Percentiles rank a stretch among this genome's conserved stretches.
phyloP scores from a whole-genome alignment of 2,329 filamentous ascomycete species.

The Diaporthe velutina region DNA sequence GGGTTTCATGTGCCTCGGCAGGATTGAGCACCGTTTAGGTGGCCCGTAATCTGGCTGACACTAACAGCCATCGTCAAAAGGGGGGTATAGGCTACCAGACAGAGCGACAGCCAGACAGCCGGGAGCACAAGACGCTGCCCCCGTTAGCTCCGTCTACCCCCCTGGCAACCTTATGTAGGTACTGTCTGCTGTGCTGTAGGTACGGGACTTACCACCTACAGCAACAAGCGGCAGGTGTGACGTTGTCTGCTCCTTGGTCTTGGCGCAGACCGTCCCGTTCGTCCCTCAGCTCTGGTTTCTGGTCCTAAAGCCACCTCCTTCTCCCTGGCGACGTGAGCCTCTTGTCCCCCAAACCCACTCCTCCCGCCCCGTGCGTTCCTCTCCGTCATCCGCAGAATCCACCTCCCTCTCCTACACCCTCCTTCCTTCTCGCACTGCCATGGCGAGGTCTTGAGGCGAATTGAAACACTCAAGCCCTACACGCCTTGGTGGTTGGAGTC shows the following conservation, averaged over 20 bases:
- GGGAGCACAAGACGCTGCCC: background rate
- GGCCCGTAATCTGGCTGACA: constrained; percentile 25
- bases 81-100: background rate
- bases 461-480: constrained; percentile 16
- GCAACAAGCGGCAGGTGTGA: constrained; percentile 23
- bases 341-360: constrained; percentile 21
- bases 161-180: background rate
- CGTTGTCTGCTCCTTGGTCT: constrained; percentile 20
- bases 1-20: constrained; percentile 25
- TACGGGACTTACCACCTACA: background rate
- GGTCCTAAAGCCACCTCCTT: constrained; percentile 22
- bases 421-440: constrained; percentile 9
- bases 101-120: background rate
- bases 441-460: constrained; percentile 23
- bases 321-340: background rate
- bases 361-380: constrained; percentile 1
- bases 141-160: background rate
- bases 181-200: background rate
- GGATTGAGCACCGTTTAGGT: constrained; percentile 1
- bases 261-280: background rate
- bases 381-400: constrained; percentile 6
- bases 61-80: constrained; percentile 5
- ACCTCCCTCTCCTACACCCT: constrained; percentile 1
- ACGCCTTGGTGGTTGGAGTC: constrained; percentile 12
- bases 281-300: constrained; percentile 18